Evolutionary conservation across 2,329 filamentous ascomycete species (phyloP), one percentile per base, ranked within the genome.

Genomic region (Geosmithia flava): DNA sequence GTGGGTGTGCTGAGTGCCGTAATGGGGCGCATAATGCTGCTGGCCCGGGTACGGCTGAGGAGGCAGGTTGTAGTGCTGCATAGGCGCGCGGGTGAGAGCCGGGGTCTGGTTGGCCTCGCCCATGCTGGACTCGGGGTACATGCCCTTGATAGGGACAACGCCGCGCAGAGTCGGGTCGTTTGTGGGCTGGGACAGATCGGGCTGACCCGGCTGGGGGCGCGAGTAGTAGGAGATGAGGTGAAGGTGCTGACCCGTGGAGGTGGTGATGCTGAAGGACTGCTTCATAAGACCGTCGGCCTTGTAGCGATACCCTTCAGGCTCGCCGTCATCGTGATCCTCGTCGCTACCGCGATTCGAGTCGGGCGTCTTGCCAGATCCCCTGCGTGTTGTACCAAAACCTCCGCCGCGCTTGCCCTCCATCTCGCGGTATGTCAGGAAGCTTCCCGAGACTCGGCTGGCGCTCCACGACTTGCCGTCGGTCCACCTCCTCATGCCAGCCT

Each of bases 381-480:
- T 68, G 70, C 72, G 68, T 59, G 71, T 61, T 66, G 63, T 74
- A 33, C 78, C 73, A 60, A 89, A 90, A 53, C 76, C 78, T 51
- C 87, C 87, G 48, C 90, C 90, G 53, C 93, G 79, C 74, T 97
- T 97, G 65, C 93, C 93, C 67, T 98, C 93, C 93, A 98, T 98
- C 63, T 98, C 93, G 40, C 93, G 78, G 62, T 98, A 98, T 7
- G 93, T 97, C 51, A 98, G 68, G 64, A 98, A 98, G 69, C 93
- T 97, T 47, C 93, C 93, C 0, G 91, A 97, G 1, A 98, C 93
- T 53, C 93, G 81, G 68, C 91, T 97, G 33, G 93, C 93, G 61
- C 91, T 97, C 93, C 93, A 98, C 37, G 91, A 97, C 66, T 98
- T 98, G 49, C 93, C 93, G 58, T 98, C 93, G 1, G 93, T 98